These are phyloP conservation scores for Vitis amurensis DNA, from an alignment of 164 flowering plant genomes.

Conservation along the genomic window DNA sequence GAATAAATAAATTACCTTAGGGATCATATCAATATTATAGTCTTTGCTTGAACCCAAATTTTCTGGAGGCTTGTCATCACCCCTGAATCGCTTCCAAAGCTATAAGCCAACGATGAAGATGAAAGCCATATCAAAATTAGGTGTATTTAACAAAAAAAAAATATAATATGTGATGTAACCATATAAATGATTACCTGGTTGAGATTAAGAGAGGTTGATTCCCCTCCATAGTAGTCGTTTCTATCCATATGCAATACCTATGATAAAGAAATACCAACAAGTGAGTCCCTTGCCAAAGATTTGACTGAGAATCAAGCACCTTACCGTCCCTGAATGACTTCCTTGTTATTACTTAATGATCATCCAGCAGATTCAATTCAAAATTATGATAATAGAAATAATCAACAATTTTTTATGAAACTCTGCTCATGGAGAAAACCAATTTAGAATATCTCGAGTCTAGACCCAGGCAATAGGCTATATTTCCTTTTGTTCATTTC, in stretches of 20 bases:
- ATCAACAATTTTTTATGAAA: no score
- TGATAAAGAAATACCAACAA: slow-evolving; percentile 1
- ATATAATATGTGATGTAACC: background rate
- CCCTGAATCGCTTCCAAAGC: slow-evolving; percentile 32
- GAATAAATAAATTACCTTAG: slow-evolving; percentile 52
- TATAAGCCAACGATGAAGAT: background rate
- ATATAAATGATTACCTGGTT: slow-evolving; percentile 39
- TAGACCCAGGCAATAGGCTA: no score
- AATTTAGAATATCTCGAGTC: no score
- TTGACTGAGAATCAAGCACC: no score
- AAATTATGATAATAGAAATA: no score
- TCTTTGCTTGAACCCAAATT: slow-evolving; percentile 75
- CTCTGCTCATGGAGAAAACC: no score
- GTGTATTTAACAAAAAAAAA: background rate
- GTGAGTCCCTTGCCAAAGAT: no score
- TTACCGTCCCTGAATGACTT: no score
- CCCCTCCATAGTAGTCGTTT: slow-evolving; percentile 78
- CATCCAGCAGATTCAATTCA: no score
- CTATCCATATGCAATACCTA: slow-evolving; percentile 78
- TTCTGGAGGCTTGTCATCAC: slow-evolving; percentile 65
- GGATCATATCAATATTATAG: slow-evolving; percentile 94
- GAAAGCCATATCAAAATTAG: background rate
- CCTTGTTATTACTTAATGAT: no score
- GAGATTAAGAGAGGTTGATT: slow-evolving; percentile 63
- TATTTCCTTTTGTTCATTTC: no score